Base-by-base conservation (phyloP, 1,284 basidiomycete genomes). In the Wallemia hederae region DNA sequence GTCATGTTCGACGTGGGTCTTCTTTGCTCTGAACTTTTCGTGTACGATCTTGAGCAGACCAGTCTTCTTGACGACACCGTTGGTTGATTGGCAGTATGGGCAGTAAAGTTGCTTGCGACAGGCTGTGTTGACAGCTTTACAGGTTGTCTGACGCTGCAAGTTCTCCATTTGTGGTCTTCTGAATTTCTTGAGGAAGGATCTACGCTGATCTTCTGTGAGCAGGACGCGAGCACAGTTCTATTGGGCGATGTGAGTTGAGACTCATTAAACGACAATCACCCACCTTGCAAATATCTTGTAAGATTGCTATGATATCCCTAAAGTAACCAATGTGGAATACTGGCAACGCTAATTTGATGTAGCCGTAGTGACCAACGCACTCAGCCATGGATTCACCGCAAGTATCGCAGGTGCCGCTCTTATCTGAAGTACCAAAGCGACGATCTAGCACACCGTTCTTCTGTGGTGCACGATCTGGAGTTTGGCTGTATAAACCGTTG, bases 261-360 rank as follows among this genome's bases (percentile, higher is more conserved):
- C 31, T 9, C 19, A 33, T 33, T 7, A n/a, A 49, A 5, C 7
- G 1, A 24, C 33, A 29, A 15, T 27, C n/a, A 67, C 76, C 58
- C 62, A 88, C 88, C 74, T 96, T 97, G 78, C 91, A 97, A 66
- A 96, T 89, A 67, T 85, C 85, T 70, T 98, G 94, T 0, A 98
- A 76, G 66, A 98, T 87, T 58, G 80, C 79, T 62, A 98, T 88
- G 15, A 83, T 87, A 64, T 96, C 89, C 68, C 91, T 89, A 75
- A 98, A 96, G 74, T 89, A 99, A 17, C 94, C 94, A 64, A 97
- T 88, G 69, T 98, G 91, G 69, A 97, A 98, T 15, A 97, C 91
- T 0, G 92, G 92, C 15, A 99, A 81, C 28, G 85, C 81, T 33
- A 98, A 79, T 72, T 92, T 92, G 74, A 96, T 91, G 72, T 92